Conservation (phyloP, 176 grass and related monocot species). For the Lolium perenne region DNA sequence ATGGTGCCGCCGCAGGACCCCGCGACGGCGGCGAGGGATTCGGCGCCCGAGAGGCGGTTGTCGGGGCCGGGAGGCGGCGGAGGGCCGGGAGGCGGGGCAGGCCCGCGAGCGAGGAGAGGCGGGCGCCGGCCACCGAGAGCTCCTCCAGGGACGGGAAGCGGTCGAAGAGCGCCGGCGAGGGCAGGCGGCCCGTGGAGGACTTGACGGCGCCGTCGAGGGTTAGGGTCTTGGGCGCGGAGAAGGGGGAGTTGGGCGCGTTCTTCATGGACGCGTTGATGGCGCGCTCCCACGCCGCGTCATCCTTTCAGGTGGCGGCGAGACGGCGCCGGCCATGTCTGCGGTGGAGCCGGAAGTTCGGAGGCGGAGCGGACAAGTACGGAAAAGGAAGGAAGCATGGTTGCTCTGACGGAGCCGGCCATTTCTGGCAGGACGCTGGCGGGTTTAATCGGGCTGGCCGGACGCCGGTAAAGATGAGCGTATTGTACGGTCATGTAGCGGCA, state of each 20-base stretch:
- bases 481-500: too few relatives aligned
- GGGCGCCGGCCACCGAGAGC: constrained; percentile 62
- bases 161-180: constrained; percentile 53
- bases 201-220: constrained; percentile 70
- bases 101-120: constrained; percentile 55
- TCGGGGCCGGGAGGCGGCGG: constrained; percentile 69
- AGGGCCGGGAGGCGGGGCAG: constrained; percentile 68
- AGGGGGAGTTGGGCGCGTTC: not conserved
- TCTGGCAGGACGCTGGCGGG: too few relatives aligned
- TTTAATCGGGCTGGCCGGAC: too few relatives aligned
- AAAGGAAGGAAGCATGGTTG: too few relatives aligned
- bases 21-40: constrained; percentile 47
- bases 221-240: constrained; percentile 50
- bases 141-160: constrained; percentile 50
- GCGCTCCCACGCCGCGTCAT: constrained; percentile 58
- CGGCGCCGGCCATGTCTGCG: constrained; percentile 32
- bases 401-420: too few relatives aligned
- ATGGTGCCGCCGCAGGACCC: constrained; percentile 52
- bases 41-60: constrained; percentile 63
- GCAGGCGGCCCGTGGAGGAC: constrained; percentile 59
- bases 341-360: not conserved
- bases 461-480: too few relatives aligned
- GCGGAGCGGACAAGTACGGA: not conserved
- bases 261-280: constrained; percentile 54
- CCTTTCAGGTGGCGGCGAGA: constrained; percentile 27